These are phyloP conservation scores for Sambucus nigra DNA, from an alignment of 129 eudicot species.

Conservation along the genomic window DNA sequence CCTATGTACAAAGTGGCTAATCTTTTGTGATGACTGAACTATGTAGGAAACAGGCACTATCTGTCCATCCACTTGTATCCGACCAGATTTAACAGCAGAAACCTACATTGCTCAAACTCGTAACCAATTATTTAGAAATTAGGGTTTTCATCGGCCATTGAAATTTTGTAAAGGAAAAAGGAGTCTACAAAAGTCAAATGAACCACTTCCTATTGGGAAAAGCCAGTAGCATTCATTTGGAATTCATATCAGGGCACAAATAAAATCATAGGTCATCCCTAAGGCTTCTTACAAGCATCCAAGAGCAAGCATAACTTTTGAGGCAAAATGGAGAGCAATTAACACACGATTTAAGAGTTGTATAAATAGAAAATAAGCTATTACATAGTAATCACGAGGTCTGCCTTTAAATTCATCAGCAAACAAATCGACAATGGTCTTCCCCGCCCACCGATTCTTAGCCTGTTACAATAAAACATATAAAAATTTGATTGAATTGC, in stretches of 20 bases:
- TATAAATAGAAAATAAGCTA: slow-evolving; percentile 12
- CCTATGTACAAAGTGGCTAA: slow-evolving; percentile 96
- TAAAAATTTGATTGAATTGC: background rate
- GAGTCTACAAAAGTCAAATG: no score
- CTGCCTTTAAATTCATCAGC: slow-evolving; percentile 89
- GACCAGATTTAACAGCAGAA: slow-evolving; percentile 82
- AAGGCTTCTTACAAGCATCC: background rate
- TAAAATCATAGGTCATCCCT: no score
- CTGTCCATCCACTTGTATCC: slow-evolving; percentile 90
- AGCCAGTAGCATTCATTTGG: no score
- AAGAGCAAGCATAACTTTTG: no score
- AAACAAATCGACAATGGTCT: slow-evolving; percentile 81
- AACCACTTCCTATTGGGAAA: no score
- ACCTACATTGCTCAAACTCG: slow-evolving; percentile 44
- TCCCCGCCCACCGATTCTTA: slow-evolving; percentile 88
- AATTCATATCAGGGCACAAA: no score
- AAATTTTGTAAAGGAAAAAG: no score
- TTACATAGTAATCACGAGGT: slow-evolving; percentile 74
- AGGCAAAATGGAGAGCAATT: background rate
- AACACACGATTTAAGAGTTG: background rate
- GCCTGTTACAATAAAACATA: slow-evolving; percentile 32
- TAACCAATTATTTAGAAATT: no score
- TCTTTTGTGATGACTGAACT: slow-evolving; percentile 86
- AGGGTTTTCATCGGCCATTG: no score
- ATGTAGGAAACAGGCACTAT: slow-evolving; percentile 49